Evolutionary conservation across 257 asterid genomes (phyloP).

Genomic region (Ballota nigra): DNA sequence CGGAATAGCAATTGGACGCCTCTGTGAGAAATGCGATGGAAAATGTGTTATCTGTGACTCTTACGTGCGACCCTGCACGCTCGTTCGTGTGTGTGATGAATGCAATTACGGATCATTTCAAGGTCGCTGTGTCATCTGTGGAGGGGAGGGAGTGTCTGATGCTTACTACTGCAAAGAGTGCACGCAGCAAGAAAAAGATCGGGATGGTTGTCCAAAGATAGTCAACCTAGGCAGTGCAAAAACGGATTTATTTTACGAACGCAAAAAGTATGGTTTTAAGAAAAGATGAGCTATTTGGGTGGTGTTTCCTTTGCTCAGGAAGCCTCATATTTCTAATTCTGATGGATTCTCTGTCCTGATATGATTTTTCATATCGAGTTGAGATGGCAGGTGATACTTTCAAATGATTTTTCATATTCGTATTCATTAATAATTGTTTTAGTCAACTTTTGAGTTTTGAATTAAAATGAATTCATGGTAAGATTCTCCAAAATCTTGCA

Average conservation of each 20-base stretch:
- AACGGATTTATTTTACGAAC: conserved; percentile 78
- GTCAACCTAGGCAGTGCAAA: conserved; percentile 89
- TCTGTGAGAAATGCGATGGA: conserved; percentile 86
- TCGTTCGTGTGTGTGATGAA: conserved; percentile 83
- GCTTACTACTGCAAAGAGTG: conserved; percentile 94
- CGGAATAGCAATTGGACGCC: conserved; percentile 84
- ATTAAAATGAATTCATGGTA: too few relatives aligned
- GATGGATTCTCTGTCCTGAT: conserved; percentile 3
- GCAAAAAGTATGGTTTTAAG: conserved; percentile 88
- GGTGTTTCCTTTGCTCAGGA: neutral
- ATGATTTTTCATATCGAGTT: neutral
- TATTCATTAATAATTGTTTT: too few relatives aligned
- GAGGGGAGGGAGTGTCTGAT: conserved; percentile 82
- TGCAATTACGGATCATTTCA: conserved; percentile 91
- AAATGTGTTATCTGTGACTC: conserved; percentile 89
- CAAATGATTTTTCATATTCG: too few relatives aligned
- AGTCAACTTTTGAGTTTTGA: too few relatives aligned
- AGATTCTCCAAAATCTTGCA: too few relatives aligned
- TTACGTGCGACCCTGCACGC: conserved; percentile 86
- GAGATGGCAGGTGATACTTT: neutral
- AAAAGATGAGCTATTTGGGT: conserved; percentile 45
- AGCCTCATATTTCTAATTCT: neutral
- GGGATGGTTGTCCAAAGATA: conserved; percentile 85
- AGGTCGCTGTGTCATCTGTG: conserved; percentile 85
- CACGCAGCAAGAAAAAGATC: conserved; percentile 81